phyloP scores from a whole-genome alignment of 768 basidiomycete species.

The Kwoniella botswanensis region DNA sequence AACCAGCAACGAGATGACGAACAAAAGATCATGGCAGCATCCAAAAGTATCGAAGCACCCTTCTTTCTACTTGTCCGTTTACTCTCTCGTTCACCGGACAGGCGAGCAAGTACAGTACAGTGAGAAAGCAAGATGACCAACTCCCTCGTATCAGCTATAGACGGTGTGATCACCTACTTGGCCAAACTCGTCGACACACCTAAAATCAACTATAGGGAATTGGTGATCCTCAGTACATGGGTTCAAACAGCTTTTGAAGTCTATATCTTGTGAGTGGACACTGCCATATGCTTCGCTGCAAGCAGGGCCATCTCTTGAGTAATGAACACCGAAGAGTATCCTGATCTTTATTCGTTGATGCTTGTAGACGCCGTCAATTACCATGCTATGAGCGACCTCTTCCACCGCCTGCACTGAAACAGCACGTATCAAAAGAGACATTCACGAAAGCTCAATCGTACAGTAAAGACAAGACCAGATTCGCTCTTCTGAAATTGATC shows the following conservation, averaged over 20 bases:
- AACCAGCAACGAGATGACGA: too few relatives aligned
- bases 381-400: conserved; percentile 77
- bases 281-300: too few relatives aligned
- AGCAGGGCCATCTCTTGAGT: too few relatives aligned
- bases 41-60: too few relatives aligned
- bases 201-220: conserved; percentile 71
- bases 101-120: not conserved
- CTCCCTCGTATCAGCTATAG: conserved; percentile 27
- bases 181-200: conserved; percentile 42
- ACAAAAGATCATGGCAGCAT: too few relatives aligned
- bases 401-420: conserved; percentile 73
- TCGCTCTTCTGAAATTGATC: conserved; percentile 73
- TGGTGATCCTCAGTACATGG: conserved; percentile 80
- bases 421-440: conserved; percentile 70
- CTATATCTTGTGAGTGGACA: conserved; percentile 73
- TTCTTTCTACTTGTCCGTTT: too few relatives aligned
- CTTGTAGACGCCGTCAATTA: conserved; percentile 72
- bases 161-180: conserved; percentile 26
- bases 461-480: conserved; percentile 86
- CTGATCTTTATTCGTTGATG: not conserved
- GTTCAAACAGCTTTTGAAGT: conserved; percentile 80
- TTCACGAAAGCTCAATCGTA: conserved; percentile 92
- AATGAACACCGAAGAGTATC: not conserved
- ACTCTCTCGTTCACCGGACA: too few relatives aligned
- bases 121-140: conserved; percentile 10